Evolutionary conservation across 106 monocot species (phyloP).

Genomic region (Ottelia alismoides): DNA sequence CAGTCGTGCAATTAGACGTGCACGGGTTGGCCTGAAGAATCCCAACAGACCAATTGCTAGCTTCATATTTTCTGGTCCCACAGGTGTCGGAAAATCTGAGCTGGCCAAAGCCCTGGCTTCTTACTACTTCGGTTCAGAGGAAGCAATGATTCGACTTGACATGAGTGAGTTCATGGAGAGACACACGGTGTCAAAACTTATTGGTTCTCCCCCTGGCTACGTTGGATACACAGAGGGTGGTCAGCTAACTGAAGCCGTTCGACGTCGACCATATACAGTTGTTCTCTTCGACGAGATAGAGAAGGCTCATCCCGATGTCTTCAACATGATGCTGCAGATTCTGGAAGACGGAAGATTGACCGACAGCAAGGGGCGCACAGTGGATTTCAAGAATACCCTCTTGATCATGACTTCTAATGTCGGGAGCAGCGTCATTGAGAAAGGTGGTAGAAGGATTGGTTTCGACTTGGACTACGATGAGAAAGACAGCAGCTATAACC

Average conservation of each 20-base stretch:
- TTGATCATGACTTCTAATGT: slow-evolving; percentile 30
- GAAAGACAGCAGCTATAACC: slow-evolving; percentile 22
- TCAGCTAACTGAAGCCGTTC: no score
- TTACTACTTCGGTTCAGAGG: slow-evolving; percentile 18
- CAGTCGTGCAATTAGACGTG: slow-evolving; percentile 12
- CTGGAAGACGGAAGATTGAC: slow-evolving; percentile 25
- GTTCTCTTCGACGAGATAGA: slow-evolving; percentile 21
- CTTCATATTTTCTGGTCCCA: no score
- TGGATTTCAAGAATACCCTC: slow-evolving; percentile 30
- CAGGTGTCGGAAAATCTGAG: slow-evolving; percentile 22
- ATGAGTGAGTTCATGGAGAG: no score
- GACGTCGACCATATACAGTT: slow-evolving; percentile 15
- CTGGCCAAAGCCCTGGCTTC: slow-evolving; percentile 17
- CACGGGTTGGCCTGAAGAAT: slow-evolving; percentile 12
- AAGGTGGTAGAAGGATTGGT: slow-evolving; percentile 18
- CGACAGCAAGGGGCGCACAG: slow-evolving; percentile 18
- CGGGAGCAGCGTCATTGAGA: slow-evolving; percentile 22
- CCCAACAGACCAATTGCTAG: no score
- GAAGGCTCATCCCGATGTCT: slow-evolving; percentile 24
- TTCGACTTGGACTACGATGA: slow-evolving; percentile 27
- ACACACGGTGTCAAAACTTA: no score
- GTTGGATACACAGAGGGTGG: slow-evolving; percentile 24
- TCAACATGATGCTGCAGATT: slow-evolving; percentile 30
- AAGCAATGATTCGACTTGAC: no score
- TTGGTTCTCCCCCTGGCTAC: no score